Evolutionary conservation across 2,329 filamentous ascomycete genomes (phyloP).

Genomic region (Parafenestella ontariensis): DNA sequence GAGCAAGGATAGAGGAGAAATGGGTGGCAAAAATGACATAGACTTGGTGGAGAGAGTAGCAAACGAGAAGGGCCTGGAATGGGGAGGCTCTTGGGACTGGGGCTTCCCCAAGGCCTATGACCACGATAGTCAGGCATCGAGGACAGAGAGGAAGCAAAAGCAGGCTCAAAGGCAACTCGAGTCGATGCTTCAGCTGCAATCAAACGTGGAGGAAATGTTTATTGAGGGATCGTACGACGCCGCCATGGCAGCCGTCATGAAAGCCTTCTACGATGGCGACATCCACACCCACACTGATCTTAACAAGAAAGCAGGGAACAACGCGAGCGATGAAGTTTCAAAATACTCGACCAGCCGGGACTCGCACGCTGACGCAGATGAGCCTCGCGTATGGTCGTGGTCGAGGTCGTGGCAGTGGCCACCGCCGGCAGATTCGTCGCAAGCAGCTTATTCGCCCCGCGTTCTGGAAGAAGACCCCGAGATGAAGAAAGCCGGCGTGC

Average conservation of each 20-base stretch:
- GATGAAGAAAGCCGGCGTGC: constrained; percentile 46
- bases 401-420: constrained; percentile 31
- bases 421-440: constrained; percentile 14
- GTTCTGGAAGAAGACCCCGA: constrained; percentile 57
- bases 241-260: background rate
- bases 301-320: constrained; percentile 10
- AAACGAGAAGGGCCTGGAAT: constrained; percentile 42
- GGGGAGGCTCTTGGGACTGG: constrained; percentile 47
- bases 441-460: constrained; percentile 60
- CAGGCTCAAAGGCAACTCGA: background rate
- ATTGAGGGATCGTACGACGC: constrained; percentile 9
- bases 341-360: background rate
- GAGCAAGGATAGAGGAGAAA: background rate
- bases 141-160: constrained; percentile 4
- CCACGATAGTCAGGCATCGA: constrained; percentile 5
- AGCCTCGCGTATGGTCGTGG: constrained; percentile 14
- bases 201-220: constrained; percentile 13
- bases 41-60: constrained; percentile 37
- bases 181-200: constrained; percentile 6
- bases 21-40: constrained; percentile 10
- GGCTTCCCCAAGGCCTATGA: constrained; percentile 40
- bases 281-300: constrained; percentile 3
- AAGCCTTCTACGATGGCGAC: background rate
- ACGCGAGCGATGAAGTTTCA: background rate
- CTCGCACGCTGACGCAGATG: background rate